A percentile compares a stretch with the other conserved stretches of the same genome.
These are phyloP conservation scores for Spergularia marina DNA, from an alignment of 148 eudicot genomes.

Conservation along the genomic window DNA sequence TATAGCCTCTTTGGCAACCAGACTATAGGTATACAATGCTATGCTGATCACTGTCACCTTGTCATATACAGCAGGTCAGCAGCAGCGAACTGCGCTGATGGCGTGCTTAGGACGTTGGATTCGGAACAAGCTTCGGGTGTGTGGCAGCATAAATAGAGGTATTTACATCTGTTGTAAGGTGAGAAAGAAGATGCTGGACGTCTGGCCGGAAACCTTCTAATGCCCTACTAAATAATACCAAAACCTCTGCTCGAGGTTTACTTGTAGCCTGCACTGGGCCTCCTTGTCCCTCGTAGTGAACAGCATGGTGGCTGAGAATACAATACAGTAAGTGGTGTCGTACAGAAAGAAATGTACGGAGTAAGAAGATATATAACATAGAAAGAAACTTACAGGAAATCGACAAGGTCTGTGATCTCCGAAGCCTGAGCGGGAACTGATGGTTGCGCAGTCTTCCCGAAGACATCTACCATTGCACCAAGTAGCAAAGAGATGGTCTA, in stretches of 20 bases:
- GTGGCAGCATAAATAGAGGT: constrained; percentile 90
- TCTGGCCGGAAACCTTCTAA: constrained; percentile 76
- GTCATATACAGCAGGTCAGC: no score
- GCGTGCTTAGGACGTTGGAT: constrained; percentile 22
- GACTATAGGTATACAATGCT: no score
- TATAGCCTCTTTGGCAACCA: no score
- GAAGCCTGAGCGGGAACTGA: constrained; percentile 75
- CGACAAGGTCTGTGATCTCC: constrained; percentile 79
- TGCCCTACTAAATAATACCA: constrained; percentile 63
- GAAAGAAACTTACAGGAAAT: constrained; percentile 76
- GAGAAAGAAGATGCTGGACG: constrained; percentile 78
- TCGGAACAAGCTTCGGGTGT: constrained; percentile 52
- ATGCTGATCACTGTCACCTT: no score
- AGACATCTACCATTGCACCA: constrained; percentile 76
- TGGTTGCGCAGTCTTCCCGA: constrained; percentile 81
- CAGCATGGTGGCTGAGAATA: constrained; percentile 47
- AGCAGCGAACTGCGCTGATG: no score
- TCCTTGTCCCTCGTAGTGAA: constrained; percentile 91
- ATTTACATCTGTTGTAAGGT: constrained; percentile 61
- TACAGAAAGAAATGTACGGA: background rate
- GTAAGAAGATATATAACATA: background rate
- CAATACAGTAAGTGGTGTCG: background rate
- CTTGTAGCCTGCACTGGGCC: constrained; percentile 86
- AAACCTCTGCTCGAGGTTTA: constrained; percentile 70
- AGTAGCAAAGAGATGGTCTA: constrained; percentile 76